Conservation (phyloP, 2,329 filamentous ascomycete species). For the Xylaria sp. region DNA sequence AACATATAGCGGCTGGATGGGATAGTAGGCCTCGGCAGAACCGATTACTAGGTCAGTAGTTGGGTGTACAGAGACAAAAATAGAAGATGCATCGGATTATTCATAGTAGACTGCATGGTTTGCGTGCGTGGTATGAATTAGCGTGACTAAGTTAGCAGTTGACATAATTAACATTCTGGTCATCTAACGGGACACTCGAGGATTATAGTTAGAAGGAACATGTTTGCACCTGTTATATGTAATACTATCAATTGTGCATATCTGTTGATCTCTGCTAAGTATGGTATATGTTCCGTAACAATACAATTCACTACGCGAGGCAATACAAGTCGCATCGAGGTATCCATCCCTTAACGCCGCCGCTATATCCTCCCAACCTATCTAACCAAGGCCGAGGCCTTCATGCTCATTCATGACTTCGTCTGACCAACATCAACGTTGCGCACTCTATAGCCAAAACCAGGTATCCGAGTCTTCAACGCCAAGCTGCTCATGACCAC, state of each 20-base stretch:
- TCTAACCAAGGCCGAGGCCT: not conserved
- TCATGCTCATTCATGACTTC: not conserved
- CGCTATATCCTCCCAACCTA: not conserved
- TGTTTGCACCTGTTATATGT: not conserved
- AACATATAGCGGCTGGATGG: constrained; percentile 13
- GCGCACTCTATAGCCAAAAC: constrained; percentile 50
- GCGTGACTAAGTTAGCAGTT: not conserved
- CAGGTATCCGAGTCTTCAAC: constrained; percentile 63
- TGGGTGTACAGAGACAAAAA: not conserved
- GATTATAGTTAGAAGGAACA: not conserved
- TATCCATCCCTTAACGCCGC: not conserved
- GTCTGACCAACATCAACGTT: not conserved
- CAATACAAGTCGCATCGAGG: not conserved
- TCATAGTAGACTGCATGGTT: not conserved
- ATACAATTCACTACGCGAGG: no score
- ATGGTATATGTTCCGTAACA: no score
- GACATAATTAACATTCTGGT: not conserved
- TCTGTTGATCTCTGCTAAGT: not conserved
- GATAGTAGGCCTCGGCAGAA: constrained; percentile 9
- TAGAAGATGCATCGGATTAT: not conserved
- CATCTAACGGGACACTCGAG: not conserved
- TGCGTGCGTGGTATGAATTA: not conserved
- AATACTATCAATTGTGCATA: not conserved
- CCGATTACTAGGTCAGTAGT: not conserved
- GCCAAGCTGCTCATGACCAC: constrained; percentile 85